Evolutionary conservation across 2,329 filamentous ascomycete genomes (phyloP).

Genomic region (Ustilaginoidea virens): DNA sequence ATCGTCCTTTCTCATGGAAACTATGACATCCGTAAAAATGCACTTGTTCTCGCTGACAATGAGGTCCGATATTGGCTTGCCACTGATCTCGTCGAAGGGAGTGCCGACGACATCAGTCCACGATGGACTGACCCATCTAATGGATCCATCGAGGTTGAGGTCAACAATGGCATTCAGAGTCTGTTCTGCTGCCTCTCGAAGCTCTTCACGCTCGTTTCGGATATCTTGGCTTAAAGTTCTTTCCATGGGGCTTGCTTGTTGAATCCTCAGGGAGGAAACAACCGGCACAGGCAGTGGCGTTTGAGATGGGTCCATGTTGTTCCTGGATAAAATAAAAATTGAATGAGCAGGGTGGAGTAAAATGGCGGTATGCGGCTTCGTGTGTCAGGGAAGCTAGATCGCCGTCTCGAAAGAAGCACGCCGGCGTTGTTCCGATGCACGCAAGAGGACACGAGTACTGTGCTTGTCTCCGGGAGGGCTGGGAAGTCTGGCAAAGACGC

Average conservation of each 20-base stretch:
- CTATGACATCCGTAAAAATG: conserved; percentile 69
- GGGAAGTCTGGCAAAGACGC: conserved; percentile 27
- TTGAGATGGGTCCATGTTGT: conserved; percentile 24
- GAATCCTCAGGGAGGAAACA: conserved; percentile 34
- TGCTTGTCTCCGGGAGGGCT: conserved; percentile 9
- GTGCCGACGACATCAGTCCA: conserved; percentile 91
- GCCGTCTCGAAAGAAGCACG: no score
- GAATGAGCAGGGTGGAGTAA: no score
- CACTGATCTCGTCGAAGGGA: conserved; percentile 53
- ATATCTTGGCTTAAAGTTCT: conserved; percentile 74
- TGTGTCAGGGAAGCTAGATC: no score
- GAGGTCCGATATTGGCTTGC: conserved; percentile 64
- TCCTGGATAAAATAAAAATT: background rate
- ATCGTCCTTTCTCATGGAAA: conserved; percentile 84
- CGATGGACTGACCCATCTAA: conserved; percentile 93
- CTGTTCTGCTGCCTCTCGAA: conserved; percentile 90
- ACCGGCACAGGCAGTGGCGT: conserved; percentile 34
- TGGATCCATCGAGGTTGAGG: conserved; percentile 73
- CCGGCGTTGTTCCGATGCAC: no score
- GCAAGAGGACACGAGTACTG: no score
- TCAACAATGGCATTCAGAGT: conserved; percentile 94
- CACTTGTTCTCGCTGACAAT: conserved; percentile 63
- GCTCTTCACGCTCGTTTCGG: conserved; percentile 79
- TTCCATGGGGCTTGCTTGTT: conserved; percentile 38
- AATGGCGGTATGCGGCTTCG: no score